Conservation (phyloP, 192 early-diverging fungal species). For the Dimargaris cristalligena region DNA sequence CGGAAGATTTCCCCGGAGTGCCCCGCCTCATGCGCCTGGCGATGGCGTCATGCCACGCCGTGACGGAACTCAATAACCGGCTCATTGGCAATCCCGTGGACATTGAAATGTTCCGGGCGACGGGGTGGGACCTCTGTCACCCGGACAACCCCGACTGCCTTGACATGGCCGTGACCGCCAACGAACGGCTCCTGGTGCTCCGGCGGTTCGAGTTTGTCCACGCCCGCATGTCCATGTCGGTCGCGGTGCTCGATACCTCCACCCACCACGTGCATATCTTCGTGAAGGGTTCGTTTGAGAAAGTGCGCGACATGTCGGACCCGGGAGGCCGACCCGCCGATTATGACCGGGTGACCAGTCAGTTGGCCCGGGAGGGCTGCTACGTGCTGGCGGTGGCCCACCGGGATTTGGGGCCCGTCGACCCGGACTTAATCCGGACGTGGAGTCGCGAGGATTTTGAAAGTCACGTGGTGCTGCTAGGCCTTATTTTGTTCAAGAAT, state of each 20-base stretch:
- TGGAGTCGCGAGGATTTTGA: conserved; percentile 47
- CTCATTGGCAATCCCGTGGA: conserved; percentile 62
- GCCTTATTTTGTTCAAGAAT: conserved; percentile 61
- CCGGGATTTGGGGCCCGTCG: conserved; percentile 34
- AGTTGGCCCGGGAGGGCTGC: conserved; percentile 51
- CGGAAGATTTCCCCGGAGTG: conserved; percentile 17
- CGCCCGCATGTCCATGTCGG: conserved; percentile 54
- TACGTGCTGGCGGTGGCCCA: conserved; percentile 65
- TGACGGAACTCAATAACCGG: conserved; percentile 34
- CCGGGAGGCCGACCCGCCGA: conserved; percentile 30
- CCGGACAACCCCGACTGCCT: conserved; percentile 17
- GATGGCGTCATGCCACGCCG: conserved; percentile 46
- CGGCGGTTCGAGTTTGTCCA: conserved; percentile 66
- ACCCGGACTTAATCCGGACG: conserved; percentile 20
- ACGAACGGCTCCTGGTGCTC: conserved; percentile 30
- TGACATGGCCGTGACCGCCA: conserved; percentile 32
- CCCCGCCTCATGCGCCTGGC: conserved; percentile 19
- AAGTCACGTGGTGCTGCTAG: conserved; percentile 27
- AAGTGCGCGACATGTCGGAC: conserved; percentile 32
- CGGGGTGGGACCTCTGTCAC: conserved; percentile 26
- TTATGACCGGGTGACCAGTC: conserved; percentile 34
- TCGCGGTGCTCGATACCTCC: conserved; percentile 37
- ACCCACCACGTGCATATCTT: conserved; percentile 40
- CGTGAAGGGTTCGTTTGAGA: conserved; percentile 70
- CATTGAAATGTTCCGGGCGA: conserved; percentile 55